Conservation (phyloP, 345 rosid genomes). For the Bruguiera parviflora region DNA sequence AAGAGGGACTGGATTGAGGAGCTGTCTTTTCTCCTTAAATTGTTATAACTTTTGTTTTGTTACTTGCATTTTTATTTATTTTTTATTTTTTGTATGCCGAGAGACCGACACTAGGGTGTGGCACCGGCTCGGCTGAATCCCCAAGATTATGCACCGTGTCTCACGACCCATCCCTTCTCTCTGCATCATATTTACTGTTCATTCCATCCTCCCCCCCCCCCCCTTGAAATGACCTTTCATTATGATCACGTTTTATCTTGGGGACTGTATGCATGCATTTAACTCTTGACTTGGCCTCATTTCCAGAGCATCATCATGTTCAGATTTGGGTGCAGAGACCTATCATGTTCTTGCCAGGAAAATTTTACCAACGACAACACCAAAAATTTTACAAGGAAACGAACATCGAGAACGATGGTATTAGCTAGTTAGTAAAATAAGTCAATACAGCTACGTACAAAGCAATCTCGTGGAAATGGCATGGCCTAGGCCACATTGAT, state of each 20-base stretch:
- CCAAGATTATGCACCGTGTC: constrained; percentile 44
- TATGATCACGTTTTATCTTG: constrained; percentile 20
- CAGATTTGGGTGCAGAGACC: no score
- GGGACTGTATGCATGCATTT: constrained; percentile 38
- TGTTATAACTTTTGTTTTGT: constrained; percentile 30
- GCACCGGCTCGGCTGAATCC: constrained; percentile 47
- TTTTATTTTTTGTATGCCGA: constrained; percentile 20
- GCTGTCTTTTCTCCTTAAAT: constrained; percentile 39
- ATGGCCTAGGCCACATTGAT: no score
- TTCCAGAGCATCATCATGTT: no score
- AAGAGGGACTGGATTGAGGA: constrained; percentile 23
- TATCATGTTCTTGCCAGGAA: no score
- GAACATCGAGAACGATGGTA: no score
- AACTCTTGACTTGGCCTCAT: neutral
- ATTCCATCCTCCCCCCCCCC: neutral
- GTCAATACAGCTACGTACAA: no score
- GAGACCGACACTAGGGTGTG: constrained; percentile 55
- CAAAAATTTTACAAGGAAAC: no score
- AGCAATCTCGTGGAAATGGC: no score
- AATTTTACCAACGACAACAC: no score
- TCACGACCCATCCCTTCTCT: constrained; percentile 17
- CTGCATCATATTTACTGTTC: neutral
- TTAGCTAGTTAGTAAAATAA: no score
- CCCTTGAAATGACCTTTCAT: constrained; percentile 54
- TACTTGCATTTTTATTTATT: neutral